phyloP scores from a whole-genome alignment of 371 early-diverging fungal species.

The Lichtheimia corymbifera region DNA sequence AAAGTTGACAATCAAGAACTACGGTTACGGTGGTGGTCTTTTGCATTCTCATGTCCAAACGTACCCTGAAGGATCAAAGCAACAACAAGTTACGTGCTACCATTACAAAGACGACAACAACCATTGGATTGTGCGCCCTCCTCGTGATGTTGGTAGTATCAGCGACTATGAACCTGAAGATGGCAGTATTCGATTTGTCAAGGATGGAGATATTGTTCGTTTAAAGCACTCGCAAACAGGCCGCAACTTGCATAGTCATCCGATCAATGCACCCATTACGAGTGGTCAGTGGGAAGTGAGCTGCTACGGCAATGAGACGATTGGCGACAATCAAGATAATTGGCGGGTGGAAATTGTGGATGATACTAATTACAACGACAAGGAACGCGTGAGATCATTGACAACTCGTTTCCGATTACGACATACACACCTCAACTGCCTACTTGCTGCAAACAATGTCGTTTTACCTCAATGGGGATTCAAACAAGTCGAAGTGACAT shows the following conservation, averaged over 20 bases:
- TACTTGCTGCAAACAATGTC: constrained; percentile 75
- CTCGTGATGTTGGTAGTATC: constrained; percentile 26
- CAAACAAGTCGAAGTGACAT: constrained; percentile 94
- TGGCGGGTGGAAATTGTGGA: constrained; percentile 91
- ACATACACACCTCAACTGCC: constrained; percentile 80
- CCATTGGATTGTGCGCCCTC: constrained; percentile 79
- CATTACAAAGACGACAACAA: constrained; percentile 98
- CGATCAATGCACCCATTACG: constrained; percentile 83
- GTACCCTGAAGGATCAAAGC: constrained; percentile 92
- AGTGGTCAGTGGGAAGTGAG: constrained; percentile 85
- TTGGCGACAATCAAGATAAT: constrained; percentile 84
- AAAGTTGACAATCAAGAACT: constrained; percentile 86
- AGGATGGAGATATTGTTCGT: constrained; percentile 84
- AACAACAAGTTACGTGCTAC: constrained; percentile 99
- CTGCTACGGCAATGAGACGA: constrained; percentile 73
- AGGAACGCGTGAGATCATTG: constrained; percentile 68
- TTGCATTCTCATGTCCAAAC: constrained; percentile 97
- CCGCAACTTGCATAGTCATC: constrained; percentile 86
- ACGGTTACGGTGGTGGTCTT: constrained; percentile 90
- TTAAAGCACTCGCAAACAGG: constrained; percentile 76
- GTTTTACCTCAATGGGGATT: constrained; percentile 99
- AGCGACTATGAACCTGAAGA: constrained; percentile 41
- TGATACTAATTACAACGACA: constrained; percentile 43
- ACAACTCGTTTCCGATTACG: constrained; percentile 90
- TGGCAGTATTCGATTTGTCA: constrained; percentile 58